Percentiles rank a stretch among this genome's conserved stretches.
phyloP scores from a whole-genome alignment of 306 rosid genomes.

The Dryas alaskensis region DNA sequence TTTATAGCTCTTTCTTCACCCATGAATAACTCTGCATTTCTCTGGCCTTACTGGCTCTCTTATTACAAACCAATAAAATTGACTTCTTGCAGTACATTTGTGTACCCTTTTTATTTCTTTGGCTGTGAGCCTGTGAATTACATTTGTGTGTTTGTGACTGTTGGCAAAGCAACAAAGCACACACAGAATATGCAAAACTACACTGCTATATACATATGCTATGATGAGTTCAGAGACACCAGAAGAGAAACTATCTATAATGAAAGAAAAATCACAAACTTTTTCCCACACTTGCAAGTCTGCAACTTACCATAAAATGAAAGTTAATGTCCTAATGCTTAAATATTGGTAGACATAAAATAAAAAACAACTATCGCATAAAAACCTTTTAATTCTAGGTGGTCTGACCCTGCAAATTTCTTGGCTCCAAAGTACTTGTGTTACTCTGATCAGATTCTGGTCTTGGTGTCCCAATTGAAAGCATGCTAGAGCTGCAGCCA shows the following conservation, averaged over 20 bases:
- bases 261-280: not conserved
- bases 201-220: not conserved
- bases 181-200: not conserved
- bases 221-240: not conserved
- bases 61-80: not conserved
- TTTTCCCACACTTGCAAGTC: not conserved
- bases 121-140: not conserved
- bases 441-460: constrained; percentile 24
- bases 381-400: not conserved
- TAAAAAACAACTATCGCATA: not conserved
- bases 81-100: not conserved
- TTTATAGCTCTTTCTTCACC: too few relatives aligned
- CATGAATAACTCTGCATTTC: too few relatives aligned
- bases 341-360: too few relatives aligned
- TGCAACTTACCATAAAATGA: not conserved
- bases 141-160: not conserved
- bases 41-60: not conserved
- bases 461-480: constrained; percentile 18
- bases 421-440: constrained; percentile 1
- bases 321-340: not conserved
- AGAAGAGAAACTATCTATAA: not conserved
- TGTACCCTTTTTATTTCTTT: not conserved
- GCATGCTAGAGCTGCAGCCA: constrained; percentile 21
- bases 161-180: not conserved
- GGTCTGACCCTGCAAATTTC: not conserved